Evolutionary conservation across 345 rosid species (phyloP), one percentile per base, ranked within the genome.

Genomic region (Ceriops decandra): DNA sequence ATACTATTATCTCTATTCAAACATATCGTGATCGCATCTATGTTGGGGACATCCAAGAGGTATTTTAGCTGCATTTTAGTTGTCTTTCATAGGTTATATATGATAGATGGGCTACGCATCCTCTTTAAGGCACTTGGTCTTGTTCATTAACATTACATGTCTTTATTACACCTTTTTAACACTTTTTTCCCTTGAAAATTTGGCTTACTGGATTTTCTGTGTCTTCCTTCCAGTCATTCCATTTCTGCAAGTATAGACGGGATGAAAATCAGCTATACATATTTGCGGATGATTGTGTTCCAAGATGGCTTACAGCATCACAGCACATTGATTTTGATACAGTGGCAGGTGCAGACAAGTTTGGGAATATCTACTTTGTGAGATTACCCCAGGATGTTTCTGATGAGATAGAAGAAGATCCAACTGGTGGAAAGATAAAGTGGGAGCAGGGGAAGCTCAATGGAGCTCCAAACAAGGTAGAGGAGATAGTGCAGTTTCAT

Each of bases 371-470:
- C 51, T 91, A 90, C 75, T 91, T 95, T 82, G 98, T 87, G 67
- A 76, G 95, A 52, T 74, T 91, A 49, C 87, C 97, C 1, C 99
- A 95, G 83, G 98, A 95, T 73, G 89, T 91, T 63, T 95, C 98
- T 6, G 96, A 91, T 75, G 99, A 95, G 81, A 87, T 95, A 53
- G 98, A 95, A 79, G 99, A 95, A 76, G 99, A 90, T 79, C 96
- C 99, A 27, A 91, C 96, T 13, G 98, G 98, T 46, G 96, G 98
- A 71, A 95, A 88, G 80, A 95, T 95, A 74, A 95, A 91, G 75
- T 95, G 99, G 99, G 99, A 91, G 82, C 98, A 91, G 73, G 98
- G 99, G 66, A 95, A 82, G 81, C 91, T 91, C 52, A 91, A 95
- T 62, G 98, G 99, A 79, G 98, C 99, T 46, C 97, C 98, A 5